Conservation (phyloP, 2,329 filamentous ascomycete genomes). For the Scedosporium aurantiacum region DNA sequence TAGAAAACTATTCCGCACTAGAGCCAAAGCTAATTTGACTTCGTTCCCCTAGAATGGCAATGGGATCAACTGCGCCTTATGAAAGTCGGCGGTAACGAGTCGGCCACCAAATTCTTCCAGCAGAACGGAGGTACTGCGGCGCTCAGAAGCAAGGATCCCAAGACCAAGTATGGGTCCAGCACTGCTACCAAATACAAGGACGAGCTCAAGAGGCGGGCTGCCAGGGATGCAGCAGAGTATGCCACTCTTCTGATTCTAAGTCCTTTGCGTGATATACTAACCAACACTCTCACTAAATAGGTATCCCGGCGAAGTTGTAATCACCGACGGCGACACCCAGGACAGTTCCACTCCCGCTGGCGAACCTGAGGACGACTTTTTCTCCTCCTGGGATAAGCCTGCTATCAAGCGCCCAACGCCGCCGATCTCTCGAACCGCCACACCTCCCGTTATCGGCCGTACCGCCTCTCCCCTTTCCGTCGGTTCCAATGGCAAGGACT, state of each 20-base stretch:
- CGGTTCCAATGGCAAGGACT: constrained; percentile 59
- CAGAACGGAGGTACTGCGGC: constrained; percentile 89
- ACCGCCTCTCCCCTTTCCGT: constrained; percentile 78
- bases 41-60: constrained; percentile 65
- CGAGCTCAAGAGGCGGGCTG: constrained; percentile 77
- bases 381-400: constrained; percentile 98
- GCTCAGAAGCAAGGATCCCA: constrained; percentile 89
- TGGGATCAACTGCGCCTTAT: constrained; percentile 95
- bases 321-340: constrained; percentile 63
- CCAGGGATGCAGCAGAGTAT: constrained; percentile 74
- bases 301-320: constrained; percentile 73
- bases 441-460: constrained; percentile 69
- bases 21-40: not conserved
- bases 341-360: constrained; percentile 66
- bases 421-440: constrained; percentile 78
- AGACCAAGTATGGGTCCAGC: constrained; percentile 90
- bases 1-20: not conserved
- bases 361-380: constrained; percentile 91
- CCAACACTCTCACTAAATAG: constrained; percentile 29
- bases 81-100: constrained; percentile 98
- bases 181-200: constrained; percentile 98
- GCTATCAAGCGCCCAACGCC: constrained; percentile 93
- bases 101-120: constrained; percentile 96
- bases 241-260: constrained; percentile 18
- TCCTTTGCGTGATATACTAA: not conserved